These are phyloP conservation scores for Plasmopara muralis DNA, from an alignment of 352 stramenopile species.

Conservation along the genomic window DNA sequence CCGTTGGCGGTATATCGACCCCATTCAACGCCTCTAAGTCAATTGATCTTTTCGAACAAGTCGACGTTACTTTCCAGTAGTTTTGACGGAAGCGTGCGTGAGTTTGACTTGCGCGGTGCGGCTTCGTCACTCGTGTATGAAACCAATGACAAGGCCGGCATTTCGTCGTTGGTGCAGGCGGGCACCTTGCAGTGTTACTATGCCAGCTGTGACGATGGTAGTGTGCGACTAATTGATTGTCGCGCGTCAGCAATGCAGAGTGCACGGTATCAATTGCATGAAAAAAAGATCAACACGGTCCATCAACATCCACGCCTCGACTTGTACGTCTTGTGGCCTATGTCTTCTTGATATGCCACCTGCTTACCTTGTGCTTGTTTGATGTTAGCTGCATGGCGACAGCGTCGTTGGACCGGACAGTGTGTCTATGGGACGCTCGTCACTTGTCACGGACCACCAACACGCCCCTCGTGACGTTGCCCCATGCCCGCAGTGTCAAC, in stretches of 20 bases:
- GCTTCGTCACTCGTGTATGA: slow-evolving; percentile 54
- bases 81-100: slow-evolving; percentile 59
- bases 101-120: slow-evolving; percentile 59
- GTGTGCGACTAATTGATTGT: slow-evolving; percentile 46
- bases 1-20: slow-evolving; percentile 56
- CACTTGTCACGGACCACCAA: slow-evolving; percentile 40
- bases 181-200: slow-evolving; percentile 31
- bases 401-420: slow-evolving; percentile 70
- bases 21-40: slow-evolving; percentile 54
- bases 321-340: slow-evolving; percentile 36
- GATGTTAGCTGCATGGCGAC: slow-evolving; percentile 59
- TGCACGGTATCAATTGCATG: slow-evolving; percentile 47
- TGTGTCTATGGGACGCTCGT: slow-evolving; percentile 76
- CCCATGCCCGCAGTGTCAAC: slow-evolving; percentile 76
- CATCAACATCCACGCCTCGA: slow-evolving; percentile 51
- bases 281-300: slow-evolving; percentile 87
- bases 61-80: slow-evolving; percentile 60
- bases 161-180: slow-evolving; percentile 50
- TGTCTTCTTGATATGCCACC: not conserved
- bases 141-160: slow-evolving; percentile 30
- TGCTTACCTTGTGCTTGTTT: slow-evolving; percentile 6
- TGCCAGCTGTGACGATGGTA: slow-evolving; percentile 57
- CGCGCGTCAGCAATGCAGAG: slow-evolving; percentile 25
- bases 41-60: slow-evolving; percentile 55
- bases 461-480: slow-evolving; percentile 46